Evolutionary conservation across 495 filamentous ascomycete genomes (phyloP).

Genomic region (Chaetomium fimeti): DNA sequence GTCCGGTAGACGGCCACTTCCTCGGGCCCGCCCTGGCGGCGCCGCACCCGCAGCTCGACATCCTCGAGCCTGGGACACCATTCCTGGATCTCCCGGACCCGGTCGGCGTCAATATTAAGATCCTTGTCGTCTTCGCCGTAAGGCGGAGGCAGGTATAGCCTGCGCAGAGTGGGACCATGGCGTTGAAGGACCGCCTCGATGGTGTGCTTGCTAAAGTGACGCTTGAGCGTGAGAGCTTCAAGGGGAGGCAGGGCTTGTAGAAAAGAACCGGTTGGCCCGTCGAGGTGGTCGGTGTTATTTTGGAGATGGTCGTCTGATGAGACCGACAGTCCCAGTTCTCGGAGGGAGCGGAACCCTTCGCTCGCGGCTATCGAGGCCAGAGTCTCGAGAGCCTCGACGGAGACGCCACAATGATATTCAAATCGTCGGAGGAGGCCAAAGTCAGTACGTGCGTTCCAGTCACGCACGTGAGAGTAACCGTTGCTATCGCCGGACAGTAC

Average conservation of each 20-base stretch:
- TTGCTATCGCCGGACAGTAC: not conserved
- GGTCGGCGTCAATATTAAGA: not conserved
- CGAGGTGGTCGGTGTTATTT: not conserved
- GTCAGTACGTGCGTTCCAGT: not conserved
- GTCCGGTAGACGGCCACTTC: conserved; percentile 9
- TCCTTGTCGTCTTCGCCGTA: no score
- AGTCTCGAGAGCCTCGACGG: not conserved
- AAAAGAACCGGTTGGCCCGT: not conserved
- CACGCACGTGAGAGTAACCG: not conserved
- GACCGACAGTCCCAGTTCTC: not conserved
- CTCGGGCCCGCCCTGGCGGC: not conserved
- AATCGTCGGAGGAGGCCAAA: not conserved
- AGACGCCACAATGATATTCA: not conserved
- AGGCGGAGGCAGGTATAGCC: not conserved
- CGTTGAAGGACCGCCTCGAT: not conserved
- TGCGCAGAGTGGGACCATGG: conserved; percentile 5
- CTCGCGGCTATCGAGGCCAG: not conserved
- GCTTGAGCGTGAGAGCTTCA: not conserved
- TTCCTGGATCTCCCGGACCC: not conserved
- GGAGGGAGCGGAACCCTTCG: not conserved
- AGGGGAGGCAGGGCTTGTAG: not conserved
- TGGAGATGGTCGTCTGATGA: no score
- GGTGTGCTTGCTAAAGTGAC: not conserved
- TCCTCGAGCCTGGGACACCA: not conserved
- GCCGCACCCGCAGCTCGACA: not conserved